Evolutionary conservation across 1,139 yeast genomes (phyloP).

Genomic region (Petasospora fabianii): DNA sequence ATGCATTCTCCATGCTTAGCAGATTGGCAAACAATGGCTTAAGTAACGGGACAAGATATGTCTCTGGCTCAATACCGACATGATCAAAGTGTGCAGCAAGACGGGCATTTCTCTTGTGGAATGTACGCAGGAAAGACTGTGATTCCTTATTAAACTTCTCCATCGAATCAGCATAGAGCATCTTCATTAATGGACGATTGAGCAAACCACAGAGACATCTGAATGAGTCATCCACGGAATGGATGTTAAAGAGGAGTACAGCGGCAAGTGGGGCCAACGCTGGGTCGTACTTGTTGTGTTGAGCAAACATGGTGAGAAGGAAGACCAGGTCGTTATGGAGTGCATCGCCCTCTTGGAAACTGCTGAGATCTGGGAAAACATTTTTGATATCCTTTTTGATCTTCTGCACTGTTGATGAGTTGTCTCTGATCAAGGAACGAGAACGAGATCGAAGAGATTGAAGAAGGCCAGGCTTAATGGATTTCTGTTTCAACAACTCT

Average conservation of each 20-base stretch:
- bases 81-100: slow-evolving; percentile 48
- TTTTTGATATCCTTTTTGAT: slow-evolving; percentile 31
- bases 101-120: slow-evolving; percentile 42
- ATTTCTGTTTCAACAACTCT: slow-evolving; percentile 39
- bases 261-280: slow-evolving; percentile 39
- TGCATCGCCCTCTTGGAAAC: slow-evolving; percentile 36
- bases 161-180: slow-evolving; percentile 26
- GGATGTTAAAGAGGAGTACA: slow-evolving; percentile 38
- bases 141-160: slow-evolving; percentile 29
- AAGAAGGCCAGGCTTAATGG: slow-evolving; percentile 14
- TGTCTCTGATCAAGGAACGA: slow-evolving; percentile 5
- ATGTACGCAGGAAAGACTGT: slow-evolving; percentile 44
- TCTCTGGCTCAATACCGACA: slow-evolving; percentile 35
- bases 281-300: slow-evolving; percentile 27
- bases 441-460: slow-evolving; percentile 5
- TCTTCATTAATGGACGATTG: slow-evolving; percentile 33
- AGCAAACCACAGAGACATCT: slow-evolving; percentile 43
- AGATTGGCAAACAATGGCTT: slow-evolving; percentile 36
- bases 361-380: slow-evolving; percentile 43
- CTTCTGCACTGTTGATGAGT: slow-evolving; percentile 14
- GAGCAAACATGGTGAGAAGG: slow-evolving; percentile 31
- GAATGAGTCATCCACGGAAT: slow-evolving; percentile 39
- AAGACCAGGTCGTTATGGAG: slow-evolving; percentile 33
- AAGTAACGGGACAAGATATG: slow-evolving; percentile 36
- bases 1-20: slow-evolving; percentile 34